Evolutionary conservation across 257 asterid species (phyloP), one percentile per base, ranked within the genome.

Genomic region (Eustoma russellianum): DNA sequence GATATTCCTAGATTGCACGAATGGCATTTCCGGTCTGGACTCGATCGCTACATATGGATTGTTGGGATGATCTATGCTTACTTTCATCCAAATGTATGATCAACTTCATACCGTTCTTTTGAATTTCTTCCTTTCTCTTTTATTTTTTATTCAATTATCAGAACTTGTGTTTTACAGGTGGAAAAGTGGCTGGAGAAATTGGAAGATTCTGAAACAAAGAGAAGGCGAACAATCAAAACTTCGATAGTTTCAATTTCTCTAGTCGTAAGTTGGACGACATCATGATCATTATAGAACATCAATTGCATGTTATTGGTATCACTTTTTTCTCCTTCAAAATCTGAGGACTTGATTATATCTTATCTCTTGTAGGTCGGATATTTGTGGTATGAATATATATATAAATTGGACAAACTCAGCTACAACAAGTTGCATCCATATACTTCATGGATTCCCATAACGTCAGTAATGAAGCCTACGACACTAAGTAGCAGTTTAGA

Each of bases 381-480:
- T 58, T 73, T 84, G 66, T 91, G 96, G 98, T 91, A 64, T 41
- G 96, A 84, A 77, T 84, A 63, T 66, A 74, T 91, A 48, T 91
- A 87, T 90, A 91, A 80, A 83, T 86, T 91, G 81, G 98, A 87
- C 78, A 91, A 82, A 70, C 68, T 76, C 62, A 56, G 82, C 51
- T 91, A 91, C 74, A 91, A 84, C 83, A 91, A 85, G 81, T 85
- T 80, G 59, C 98, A 91, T 62, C 96, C 98, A 1, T 91, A 91
- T 84, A 91, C 98, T 12, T 91, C 98, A 58, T 91, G 98, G 98
- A 87, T 91, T 63, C 98, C 98, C 50, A 91, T 91, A 61, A 80
- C 93, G 98, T 91, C 50, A 24, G 94, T 76, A 57, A 48, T 45
- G 17, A 13, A 12, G 30, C 47, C 60, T 62, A 52, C 16, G n/a